Base-by-base conservation (phyloP, 2,329 filamentous ascomycete genomes). In the Trichoderma gracile region DNA sequence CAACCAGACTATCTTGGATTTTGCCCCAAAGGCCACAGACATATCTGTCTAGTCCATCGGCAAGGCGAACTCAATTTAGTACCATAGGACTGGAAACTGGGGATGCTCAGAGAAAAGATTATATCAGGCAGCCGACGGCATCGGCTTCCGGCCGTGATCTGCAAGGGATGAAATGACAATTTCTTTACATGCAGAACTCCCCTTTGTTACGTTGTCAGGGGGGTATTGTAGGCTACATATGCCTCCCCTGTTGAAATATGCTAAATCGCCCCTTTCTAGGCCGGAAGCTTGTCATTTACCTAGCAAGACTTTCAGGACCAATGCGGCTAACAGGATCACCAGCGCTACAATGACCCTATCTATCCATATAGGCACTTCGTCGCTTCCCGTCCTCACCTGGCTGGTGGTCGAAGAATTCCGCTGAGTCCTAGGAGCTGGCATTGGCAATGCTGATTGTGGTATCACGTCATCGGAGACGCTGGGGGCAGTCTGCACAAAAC, bases 261-360 rank as follows among this genome's bases (percentile, higher is more conserved):
- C 14, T 42, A 58, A 42, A 5, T 40, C 12, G 21, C 38, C 47
- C 15, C 17, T 3, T 30, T 19, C 33, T 7, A 12, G 33, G n/a
- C 12, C 33, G 6, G 43, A 23, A 14, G n/a, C 17, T 23, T 38
- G 25, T 67, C 49, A 75, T 8, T 71, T 62, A 46, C 72, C 77
- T 50, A 78, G 72, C 17, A 84, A 68, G 30, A 86, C 78, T 71
- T 85, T 88, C 64, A 86, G 66, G 23, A 97, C 79, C 80, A 96
- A 85, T 23, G 91, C 85, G 3, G 88, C 79, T 21, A 97, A 78
- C 27, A 90, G 80, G 15, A 91, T 82, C 0, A 91, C 80, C 19
- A 97, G 77, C 7, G 86, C 89, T 23, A 89, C 86, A 68, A 97
- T 97, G 43, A 89, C 84, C 67, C 91, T 86, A 75, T 97, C 93